Conservation (phyloP, 352 stramenopile genomes). For the Plasmopara muralis region DNA sequence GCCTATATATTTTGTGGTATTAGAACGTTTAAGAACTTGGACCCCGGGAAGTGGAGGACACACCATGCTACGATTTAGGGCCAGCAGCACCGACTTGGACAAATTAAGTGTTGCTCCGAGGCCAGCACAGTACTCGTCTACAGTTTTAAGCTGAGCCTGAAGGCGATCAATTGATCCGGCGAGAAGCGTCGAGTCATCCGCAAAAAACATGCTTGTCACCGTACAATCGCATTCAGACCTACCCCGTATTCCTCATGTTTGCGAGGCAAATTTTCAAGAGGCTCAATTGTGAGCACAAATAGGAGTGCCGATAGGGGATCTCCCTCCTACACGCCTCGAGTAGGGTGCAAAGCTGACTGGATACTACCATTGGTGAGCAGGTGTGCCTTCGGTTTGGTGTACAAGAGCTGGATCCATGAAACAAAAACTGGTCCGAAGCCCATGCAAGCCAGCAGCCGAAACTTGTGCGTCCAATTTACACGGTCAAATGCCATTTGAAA, state of each 20-base stretch:
- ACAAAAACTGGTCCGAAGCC: background rate
- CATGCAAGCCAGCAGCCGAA: background rate
- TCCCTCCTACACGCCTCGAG: background rate
- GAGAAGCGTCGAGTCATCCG: too few relatives aligned
- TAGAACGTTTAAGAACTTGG: too few relatives aligned
- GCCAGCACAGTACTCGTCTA: background rate
- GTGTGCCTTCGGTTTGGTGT: background rate
- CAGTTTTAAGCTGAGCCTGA: too few relatives aligned
- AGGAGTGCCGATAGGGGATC: background rate
- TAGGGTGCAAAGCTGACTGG: background rate
- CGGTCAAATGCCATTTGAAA: background rate
- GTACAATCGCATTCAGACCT: background rate
- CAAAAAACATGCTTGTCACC: background rate
- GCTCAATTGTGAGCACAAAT: background rate
- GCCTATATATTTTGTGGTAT: too few relatives aligned
- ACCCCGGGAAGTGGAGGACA: too few relatives aligned
- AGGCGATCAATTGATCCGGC: too few relatives aligned
- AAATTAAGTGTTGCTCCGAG: too few relatives aligned
- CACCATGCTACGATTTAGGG: too few relatives aligned
- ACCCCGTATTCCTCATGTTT: background rate
- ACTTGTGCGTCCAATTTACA: background rate
- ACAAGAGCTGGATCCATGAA: background rate
- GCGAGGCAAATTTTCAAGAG: background rate
- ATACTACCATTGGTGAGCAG: background rate
- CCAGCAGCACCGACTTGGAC: too few relatives aligned